Conservation (phyloP, 1,139 yeast genomes). For the Kodamaea anthophila region DNA sequence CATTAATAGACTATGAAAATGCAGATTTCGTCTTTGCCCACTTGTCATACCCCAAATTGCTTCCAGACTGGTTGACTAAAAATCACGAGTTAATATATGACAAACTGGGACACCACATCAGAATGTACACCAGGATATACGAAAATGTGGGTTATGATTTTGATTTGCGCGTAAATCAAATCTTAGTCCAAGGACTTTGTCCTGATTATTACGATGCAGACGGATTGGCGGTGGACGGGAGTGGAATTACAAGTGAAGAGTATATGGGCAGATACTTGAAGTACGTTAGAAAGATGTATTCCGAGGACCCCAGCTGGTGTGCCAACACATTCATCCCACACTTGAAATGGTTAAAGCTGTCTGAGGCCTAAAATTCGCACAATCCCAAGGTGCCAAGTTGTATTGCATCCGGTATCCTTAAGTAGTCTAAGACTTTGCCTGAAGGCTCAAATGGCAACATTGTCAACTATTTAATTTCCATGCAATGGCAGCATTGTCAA, state of each 20-base stretch:
- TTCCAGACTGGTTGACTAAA: conserved; percentile 44
- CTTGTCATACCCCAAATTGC: conserved; percentile 59
- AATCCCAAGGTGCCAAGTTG: no score
- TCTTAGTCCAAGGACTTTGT: conserved; percentile 37
- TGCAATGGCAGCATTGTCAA: no score
- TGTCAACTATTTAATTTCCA: no score
- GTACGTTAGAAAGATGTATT: conserved; percentile 21
- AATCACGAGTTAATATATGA: conserved; percentile 40
- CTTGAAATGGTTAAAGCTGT: conserved; percentile 21
- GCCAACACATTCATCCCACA: conserved; percentile 26
- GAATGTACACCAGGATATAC: conserved; percentile 41
- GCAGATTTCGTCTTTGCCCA: conserved; percentile 46
- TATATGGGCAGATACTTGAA: conserved; percentile 32
- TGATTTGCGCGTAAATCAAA: conserved; percentile 37
- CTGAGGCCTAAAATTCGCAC: no score
- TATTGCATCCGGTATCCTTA: no score
- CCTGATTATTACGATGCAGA: conserved; percentile 26
- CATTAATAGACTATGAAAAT: conserved; percentile 16
- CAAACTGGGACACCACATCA: conserved; percentile 29
- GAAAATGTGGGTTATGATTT: conserved; percentile 46
- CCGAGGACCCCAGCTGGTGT: conserved; percentile 27
- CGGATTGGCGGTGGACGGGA: conserved; percentile 27
- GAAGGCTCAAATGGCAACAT: no score
- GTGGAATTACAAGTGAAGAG: conserved; percentile 16
- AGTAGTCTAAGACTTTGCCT: no score